These are phyloP conservation scores for Syzygium aromaticum DNA, from an alignment of 345 rosid genomes.

Conservation along the genomic window DNA sequence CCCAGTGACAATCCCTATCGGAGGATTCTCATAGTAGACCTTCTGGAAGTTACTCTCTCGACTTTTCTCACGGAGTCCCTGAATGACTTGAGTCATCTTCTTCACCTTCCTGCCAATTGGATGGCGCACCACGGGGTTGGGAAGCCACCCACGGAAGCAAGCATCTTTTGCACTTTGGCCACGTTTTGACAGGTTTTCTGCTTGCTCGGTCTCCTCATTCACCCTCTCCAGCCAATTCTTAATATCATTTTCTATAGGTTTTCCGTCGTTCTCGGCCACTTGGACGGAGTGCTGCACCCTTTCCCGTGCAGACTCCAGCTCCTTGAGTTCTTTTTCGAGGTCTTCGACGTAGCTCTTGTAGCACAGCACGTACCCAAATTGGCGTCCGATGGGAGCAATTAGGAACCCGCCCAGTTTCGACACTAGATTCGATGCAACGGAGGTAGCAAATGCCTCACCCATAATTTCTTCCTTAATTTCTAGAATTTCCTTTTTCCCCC, in stretches of 20 bases:
- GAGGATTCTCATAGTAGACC: not conserved
- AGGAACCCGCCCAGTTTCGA: too few relatives aligned
- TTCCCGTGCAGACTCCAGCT: fast-evolving
- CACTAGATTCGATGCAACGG: too few relatives aligned
- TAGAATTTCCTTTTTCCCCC: too few relatives aligned
- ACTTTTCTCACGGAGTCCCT: not conserved
- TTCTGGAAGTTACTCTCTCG: too few relatives aligned
- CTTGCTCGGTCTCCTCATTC: fast-evolving
- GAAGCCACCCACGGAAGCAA: not conserved
- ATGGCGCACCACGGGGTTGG: not conserved
- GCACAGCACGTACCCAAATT: too few relatives aligned
- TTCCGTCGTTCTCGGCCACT: fast-evolving
- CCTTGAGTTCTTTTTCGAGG: fast-evolving
- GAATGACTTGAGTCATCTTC: not conserved
- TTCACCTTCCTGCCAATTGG: not conserved
- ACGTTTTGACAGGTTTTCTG: fast-evolving
- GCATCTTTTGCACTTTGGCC: not conserved
- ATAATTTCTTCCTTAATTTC: too few relatives aligned
- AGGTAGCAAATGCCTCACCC: too few relatives aligned
- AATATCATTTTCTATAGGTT: not conserved
- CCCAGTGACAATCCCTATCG: not conserved
- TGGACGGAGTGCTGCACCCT: fast-evolving
- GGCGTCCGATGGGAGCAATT: too few relatives aligned
- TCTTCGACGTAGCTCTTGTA: too few relatives aligned
- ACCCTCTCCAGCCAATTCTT: not conserved